Base-by-base conservation (phyloP, 345 rosid species). In the Salix udensis region DNA sequence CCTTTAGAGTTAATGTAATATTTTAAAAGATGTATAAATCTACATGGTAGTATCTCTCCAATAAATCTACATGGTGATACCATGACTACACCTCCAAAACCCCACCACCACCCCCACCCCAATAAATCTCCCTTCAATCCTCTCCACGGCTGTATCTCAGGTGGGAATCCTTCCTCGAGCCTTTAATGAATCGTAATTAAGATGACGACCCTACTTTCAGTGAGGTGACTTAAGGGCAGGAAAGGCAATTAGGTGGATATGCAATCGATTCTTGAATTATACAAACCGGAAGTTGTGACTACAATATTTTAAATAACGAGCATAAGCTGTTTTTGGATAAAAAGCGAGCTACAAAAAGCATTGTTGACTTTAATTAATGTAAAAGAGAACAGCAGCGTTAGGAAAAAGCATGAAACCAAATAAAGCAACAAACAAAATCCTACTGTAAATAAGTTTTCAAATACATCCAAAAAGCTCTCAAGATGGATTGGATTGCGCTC, bases 341-440 rank as follows among this genome's bases (percentile, higher is more conserved):
- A 40, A 62, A 11, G 23, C 12, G 46, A 4, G 30, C 64, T 65
- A 15, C 34, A 65, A 50, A 74, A 48, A 53, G 40, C 23, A 26
- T 67, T 31, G 3, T 18, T 39, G 19, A 14, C 30, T 70, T 42
- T 39, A 53, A 69, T 67, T 65, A 34, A 52, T 21, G 69, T 0
- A 23, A 12, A 26, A 18, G 26, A 11, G 31, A 46, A 16, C 13
- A 6, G 8, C n/a, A 44, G 71, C 65, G 39, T 68, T 76, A 40
- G 40, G 19, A 71, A 73, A 65, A 68, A 34, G 26, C 81, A 70
- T 74, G 37, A 68, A 58, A 70, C 65, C 75, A 70, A 71, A 44
- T 15, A 52, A 74, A 15, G 66, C 73, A 70, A 18, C 28, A 9
- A 67, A 39, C 71, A 73, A 72, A 61, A n/a, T 34, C 64, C 68